Percentiles rank a stretch among this genome's conserved stretches.
Evolutionary conservation across 257 asterid genomes (phyloP).

Genomic region (Parsonsia alboflavescens): DNA sequence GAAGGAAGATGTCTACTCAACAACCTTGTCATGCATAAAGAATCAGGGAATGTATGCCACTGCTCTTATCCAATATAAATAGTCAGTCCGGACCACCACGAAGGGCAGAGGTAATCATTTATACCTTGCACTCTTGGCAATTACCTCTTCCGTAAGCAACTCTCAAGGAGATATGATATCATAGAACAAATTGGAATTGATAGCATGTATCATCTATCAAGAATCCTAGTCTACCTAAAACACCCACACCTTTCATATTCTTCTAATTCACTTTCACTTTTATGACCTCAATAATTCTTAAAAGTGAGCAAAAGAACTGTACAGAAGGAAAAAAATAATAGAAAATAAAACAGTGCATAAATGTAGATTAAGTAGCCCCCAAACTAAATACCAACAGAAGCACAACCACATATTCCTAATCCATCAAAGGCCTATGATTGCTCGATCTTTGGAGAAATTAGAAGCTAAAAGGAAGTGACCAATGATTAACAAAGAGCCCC

Average conservation of each 20-base stretch:
- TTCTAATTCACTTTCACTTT: neutral
- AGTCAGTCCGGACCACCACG: neutral
- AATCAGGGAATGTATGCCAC: neutral
- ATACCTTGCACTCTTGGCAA: neutral
- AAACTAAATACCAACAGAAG: neutral
- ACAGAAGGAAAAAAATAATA: too few relatives aligned
- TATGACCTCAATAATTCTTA: neutral
- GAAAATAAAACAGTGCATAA: too few relatives aligned
- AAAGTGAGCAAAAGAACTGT: too few relatives aligned
- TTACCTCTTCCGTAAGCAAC: neutral
- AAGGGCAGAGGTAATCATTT: neutral
- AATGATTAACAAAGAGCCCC: neutral
- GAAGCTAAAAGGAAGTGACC: neutral
- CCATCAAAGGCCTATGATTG: neutral
- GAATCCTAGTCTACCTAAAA: neutral
- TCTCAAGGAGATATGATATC: too few relatives aligned
- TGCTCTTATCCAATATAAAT: neutral
- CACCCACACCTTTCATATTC: neutral
- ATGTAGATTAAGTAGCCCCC: too few relatives aligned
- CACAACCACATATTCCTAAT: neutral
- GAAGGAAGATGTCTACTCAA: neutral
- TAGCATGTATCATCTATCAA: neutral
- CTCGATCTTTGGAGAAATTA: too few relatives aligned
- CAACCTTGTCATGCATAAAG: neutral
- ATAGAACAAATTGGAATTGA: too few relatives aligned